phyloP scores from a whole-genome alignment of 352 stramenopile species.

The Aphanomyces cochlioides region DNA sequence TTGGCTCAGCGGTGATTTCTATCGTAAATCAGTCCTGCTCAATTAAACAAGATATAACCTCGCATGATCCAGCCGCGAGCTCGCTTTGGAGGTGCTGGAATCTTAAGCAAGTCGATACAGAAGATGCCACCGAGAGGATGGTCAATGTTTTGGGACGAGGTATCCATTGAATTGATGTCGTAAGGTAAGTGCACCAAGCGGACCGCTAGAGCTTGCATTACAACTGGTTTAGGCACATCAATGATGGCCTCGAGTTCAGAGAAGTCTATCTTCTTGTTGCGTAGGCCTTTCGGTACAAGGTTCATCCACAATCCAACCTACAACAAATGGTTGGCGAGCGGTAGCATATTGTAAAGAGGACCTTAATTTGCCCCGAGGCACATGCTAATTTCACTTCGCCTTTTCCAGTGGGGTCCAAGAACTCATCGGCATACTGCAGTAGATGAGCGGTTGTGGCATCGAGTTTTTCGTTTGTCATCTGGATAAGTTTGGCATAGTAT shows the following conservation, averaged over 20 bases:
- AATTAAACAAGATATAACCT: slow-evolving; percentile 41
- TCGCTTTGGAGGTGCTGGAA: slow-evolving; percentile 61
- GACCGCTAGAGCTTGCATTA: slow-evolving; percentile 70
- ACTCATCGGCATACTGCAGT: slow-evolving; percentile 72
- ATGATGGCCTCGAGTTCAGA: slow-evolving; percentile 54
- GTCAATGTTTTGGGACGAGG: slow-evolving; percentile 37
- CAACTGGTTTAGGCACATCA: slow-evolving; percentile 73
- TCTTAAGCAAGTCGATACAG: slow-evolving; percentile 60
- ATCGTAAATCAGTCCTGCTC: background rate
- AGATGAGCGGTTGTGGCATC: slow-evolving; percentile 60
- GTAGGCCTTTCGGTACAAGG: slow-evolving; percentile 62
- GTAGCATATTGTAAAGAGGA: background rate
- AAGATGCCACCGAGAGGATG: slow-evolving; percentile 62
- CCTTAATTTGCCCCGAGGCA: slow-evolving; percentile 15
- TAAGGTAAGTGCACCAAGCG: slow-evolving; percentile 62
- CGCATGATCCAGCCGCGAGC: slow-evolving; percentile 74
- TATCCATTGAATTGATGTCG: slow-evolving; percentile 42
- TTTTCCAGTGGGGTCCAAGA: slow-evolving; percentile 48
- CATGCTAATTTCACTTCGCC: slow-evolving; percentile 69
- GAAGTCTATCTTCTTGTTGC: slow-evolving; percentile 78
- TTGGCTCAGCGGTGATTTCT: slow-evolving; percentile 32
- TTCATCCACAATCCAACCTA: slow-evolving; percentile 73
- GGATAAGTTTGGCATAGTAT: slow-evolving; percentile 53
- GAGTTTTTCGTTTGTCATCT: slow-evolving; percentile 59
- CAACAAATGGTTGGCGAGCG: slow-evolving; percentile 36